phyloP scores from a whole-genome alignment of 2,329 filamentous ascomycete species.

The Verticillium longisporum region DNA sequence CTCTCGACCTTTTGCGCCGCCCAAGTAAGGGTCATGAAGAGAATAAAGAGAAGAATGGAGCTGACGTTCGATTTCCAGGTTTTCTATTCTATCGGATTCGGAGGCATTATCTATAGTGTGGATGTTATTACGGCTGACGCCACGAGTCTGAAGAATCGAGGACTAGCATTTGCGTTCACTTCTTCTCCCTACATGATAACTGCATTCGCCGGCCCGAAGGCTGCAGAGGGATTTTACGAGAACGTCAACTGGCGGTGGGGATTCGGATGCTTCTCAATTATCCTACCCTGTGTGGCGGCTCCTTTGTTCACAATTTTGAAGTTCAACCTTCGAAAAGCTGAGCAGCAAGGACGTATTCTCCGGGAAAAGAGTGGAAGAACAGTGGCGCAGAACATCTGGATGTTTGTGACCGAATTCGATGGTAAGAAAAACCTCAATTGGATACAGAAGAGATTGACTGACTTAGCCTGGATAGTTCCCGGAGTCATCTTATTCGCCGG shows the following conservation, averaged over 20 bases:
- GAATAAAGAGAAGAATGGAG: not conserved
- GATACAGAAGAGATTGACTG: not conserved
- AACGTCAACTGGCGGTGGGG: constrained; percentile 29
- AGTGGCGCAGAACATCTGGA: constrained; percentile 35
- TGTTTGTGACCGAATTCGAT: constrained; percentile 53
- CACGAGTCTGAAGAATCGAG: constrained; percentile 29
- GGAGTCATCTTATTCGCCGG: constrained; percentile 51
- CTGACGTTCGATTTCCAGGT: constrained; percentile 24
- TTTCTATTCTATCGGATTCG: constrained; percentile 55
- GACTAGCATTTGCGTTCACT: constrained; percentile 29
- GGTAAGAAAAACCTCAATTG: constrained; percentile 17
- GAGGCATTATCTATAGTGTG: constrained; percentile 54
- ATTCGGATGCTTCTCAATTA: constrained; percentile 55
- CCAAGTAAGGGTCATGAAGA: constrained; percentile 19
- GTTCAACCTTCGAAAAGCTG: constrained; percentile 10
- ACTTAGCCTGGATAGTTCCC: constrained; percentile 21
- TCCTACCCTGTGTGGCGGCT: constrained; percentile 46
- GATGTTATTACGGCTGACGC: constrained; percentile 62
- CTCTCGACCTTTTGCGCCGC: constrained; percentile 42
- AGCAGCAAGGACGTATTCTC: constrained; percentile 9
- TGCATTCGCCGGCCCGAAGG: constrained; percentile 29
- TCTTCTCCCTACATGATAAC: constrained; percentile 35
- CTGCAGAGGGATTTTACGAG: constrained; percentile 20
- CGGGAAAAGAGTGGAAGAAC: constrained; percentile 28
- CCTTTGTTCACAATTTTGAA: constrained; percentile 34